Conservation (phyloP, 768 basidiomycete genomes). For the Hydnomerulius pinastri region DNA sequence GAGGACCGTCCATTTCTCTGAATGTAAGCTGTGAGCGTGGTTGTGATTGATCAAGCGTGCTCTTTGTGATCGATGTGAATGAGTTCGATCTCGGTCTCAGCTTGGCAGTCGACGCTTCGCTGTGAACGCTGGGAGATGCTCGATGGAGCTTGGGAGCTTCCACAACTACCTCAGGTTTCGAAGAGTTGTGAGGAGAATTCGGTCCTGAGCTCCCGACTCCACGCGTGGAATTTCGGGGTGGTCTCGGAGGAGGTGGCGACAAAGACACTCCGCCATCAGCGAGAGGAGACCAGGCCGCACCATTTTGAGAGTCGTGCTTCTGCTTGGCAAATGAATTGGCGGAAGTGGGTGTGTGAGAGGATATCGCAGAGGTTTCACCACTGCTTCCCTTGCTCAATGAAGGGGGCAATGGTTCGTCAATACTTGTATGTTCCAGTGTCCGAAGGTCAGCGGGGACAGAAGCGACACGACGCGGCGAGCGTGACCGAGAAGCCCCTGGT, state of each 20-base stretch:
- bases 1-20: conserved; percentile 44
- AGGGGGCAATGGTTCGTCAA: conserved; percentile 10
- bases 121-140: conserved; percentile 20
- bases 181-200: conserved; percentile 3
- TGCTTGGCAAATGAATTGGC: conserved; percentile 47
- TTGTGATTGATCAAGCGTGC: conserved; percentile 13
- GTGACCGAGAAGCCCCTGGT: neutral
- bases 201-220: conserved; percentile 6
- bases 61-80: conserved; percentile 11
- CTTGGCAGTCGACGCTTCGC: conserved; percentile 35
- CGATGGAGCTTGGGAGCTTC: conserved; percentile 21
- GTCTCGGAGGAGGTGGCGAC: conserved; percentile 31
- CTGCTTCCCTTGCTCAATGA: conserved; percentile 11
- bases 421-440: conserved; percentile 7
- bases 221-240: conserved; percentile 16
- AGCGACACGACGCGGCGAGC: conserved; percentile 18
- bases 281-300: conserved; percentile 6
- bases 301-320: conserved; percentile 3
- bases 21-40: conserved; percentile 43
- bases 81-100: conserved; percentile 16
- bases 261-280: conserved; percentile 24
- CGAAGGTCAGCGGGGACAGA: conserved; percentile 19
- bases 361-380: conserved; percentile 41
- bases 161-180: neutral
- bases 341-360: conserved; percentile 41